Evolutionary conservation across 108 stramenopile species (phyloP).

Genomic region (Cyclotella atomus): DNA sequence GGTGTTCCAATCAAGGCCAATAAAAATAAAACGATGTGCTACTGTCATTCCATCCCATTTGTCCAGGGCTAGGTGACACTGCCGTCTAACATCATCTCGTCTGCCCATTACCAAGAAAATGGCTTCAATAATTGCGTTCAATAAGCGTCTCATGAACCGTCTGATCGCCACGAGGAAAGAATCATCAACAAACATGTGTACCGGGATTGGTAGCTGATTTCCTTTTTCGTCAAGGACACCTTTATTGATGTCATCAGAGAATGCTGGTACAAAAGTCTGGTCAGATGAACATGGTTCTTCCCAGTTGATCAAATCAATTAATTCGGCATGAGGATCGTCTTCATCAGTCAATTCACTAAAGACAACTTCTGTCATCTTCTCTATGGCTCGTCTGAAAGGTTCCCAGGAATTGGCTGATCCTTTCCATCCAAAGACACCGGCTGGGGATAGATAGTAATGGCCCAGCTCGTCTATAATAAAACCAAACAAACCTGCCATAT

Average conservation of each 20-base stretch:
- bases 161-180: not conserved
- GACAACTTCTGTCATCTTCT: not conserved
- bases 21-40: not conserved
- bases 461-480: not conserved
- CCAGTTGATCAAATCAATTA: slow-evolving; percentile 5
- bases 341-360: not conserved
- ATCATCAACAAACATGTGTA: slow-evolving; percentile 21
- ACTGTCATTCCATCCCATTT: slow-evolving; percentile 15
- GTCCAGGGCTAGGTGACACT: slow-evolving; percentile 16
- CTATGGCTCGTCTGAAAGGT: slow-evolving; percentile 17
- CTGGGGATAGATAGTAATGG: slow-evolving; percentile 1
- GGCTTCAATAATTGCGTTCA: slow-evolving; percentile 22
- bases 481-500: slow-evolving; percentile 6
- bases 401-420: slow-evolving; percentile 5
- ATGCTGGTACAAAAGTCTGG: not conserved
- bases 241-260: not conserved
- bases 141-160: not conserved
- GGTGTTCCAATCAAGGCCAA: slow-evolving; percentile 7
- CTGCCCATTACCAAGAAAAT: slow-evolving; percentile 29
- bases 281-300: not conserved
- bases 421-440: slow-evolving; percentile 3
- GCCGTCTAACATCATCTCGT: not conserved
- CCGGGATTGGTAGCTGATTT: not conserved
- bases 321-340: not conserved
- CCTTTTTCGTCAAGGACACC: slow-evolving; percentile 10